These are phyloP conservation scores for Aspergillus sparsus DNA, from an alignment of 495 filamentous ascomycete genomes.

Conservation along the genomic window DNA sequence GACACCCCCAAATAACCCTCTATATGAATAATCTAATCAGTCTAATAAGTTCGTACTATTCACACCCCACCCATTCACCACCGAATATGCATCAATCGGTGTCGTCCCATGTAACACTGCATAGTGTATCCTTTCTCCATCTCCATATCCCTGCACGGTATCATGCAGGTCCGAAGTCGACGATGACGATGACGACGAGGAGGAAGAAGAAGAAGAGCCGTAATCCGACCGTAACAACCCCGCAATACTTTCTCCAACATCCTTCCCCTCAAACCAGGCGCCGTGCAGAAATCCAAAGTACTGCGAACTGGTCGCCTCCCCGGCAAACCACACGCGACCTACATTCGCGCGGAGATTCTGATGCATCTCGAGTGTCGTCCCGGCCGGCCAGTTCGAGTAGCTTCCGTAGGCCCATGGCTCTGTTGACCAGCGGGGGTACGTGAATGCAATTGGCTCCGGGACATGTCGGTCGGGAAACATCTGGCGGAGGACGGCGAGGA, in stretches of 20 bases:
- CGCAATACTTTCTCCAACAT: conserved; percentile 54
- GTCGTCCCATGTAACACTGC: conserved; percentile 25
- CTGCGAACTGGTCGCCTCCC: conserved; percentile 67
- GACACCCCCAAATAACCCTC: not conserved
- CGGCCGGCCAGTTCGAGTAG: conserved; percentile 74
- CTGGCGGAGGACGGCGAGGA: conserved; percentile 59
- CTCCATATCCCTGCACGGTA: conserved; percentile 8
- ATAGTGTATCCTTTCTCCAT: conserved; percentile 32
- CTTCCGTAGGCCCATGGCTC: conserved; percentile 68
- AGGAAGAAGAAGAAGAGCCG: not conserved
- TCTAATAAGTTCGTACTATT: conserved; percentile 18
- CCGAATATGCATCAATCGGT: conserved; percentile 16
- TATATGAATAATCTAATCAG: not conserved
- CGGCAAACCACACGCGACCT: conserved; percentile 67
- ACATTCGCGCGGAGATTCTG: conserved; percentile 73
- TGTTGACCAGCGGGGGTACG: conserved; percentile 69
- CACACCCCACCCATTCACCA: conserved; percentile 19
- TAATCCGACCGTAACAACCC: conserved; percentile 24
- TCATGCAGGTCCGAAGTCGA: not conserved
- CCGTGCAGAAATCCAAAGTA: conserved; percentile 76
- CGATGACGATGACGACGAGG: too few relatives aligned
- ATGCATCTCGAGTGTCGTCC: conserved; percentile 66
- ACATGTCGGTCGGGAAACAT: conserved; percentile 66
- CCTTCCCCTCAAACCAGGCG: conserved; percentile 62
- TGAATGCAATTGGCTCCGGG: conserved; percentile 67